Evolutionary conservation across 495 filamentous ascomycete genomes (phyloP).

Genomic region (Penicillium nucicola): DNA sequence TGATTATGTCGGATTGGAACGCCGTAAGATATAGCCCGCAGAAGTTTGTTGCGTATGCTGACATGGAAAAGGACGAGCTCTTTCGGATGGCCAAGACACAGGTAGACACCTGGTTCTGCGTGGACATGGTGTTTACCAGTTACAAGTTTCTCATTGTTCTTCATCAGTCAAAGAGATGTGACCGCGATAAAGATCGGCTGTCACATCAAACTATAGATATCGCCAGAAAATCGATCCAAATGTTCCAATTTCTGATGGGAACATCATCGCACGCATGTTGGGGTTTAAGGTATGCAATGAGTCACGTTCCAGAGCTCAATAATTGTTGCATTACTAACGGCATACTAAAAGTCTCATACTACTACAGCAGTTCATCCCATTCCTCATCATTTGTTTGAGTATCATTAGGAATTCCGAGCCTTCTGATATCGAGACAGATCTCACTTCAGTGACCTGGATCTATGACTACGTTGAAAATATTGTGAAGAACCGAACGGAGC

Average conservation of each 20-base stretch:
- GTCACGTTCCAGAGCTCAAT: too few relatives aligned
- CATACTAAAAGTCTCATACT: slow-evolving; percentile 1
- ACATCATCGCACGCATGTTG: too few relatives aligned
- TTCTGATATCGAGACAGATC: slow-evolving; percentile 1
- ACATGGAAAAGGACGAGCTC: slow-evolving; percentile 10
- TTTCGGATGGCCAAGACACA: slow-evolving; percentile 10
- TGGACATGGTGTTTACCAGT: slow-evolving; percentile 18
- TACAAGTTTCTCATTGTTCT: slow-evolving; percentile 21
- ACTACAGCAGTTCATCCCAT: slow-evolving; percentile 14
- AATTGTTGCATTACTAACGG: too few relatives aligned
- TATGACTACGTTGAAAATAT: slow-evolving; percentile 5
- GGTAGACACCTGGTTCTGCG: slow-evolving; percentile 17
- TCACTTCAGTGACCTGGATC: slow-evolving; percentile 6
- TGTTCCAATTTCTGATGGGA: too few relatives aligned
- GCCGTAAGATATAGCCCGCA: slow-evolving; percentile 1
- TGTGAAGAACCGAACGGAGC: slow-evolving; percentile 2
- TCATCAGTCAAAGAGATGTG: slow-evolving; percentile 13
- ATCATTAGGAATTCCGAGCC: slow-evolving; percentile 4
- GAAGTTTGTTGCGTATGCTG: background rate
- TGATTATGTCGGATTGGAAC: slow-evolving; percentile 15
- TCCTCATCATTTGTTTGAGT: slow-evolving; percentile 9
- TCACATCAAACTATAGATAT: slow-evolving; percentile 4
- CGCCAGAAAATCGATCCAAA: too few relatives aligned
- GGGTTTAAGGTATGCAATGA: too few relatives aligned
- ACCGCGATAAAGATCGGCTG: background rate